Conservation (phyloP, 495 filamentous ascomycete genomes). For the Staphylotrichum longicolle region DNA sequence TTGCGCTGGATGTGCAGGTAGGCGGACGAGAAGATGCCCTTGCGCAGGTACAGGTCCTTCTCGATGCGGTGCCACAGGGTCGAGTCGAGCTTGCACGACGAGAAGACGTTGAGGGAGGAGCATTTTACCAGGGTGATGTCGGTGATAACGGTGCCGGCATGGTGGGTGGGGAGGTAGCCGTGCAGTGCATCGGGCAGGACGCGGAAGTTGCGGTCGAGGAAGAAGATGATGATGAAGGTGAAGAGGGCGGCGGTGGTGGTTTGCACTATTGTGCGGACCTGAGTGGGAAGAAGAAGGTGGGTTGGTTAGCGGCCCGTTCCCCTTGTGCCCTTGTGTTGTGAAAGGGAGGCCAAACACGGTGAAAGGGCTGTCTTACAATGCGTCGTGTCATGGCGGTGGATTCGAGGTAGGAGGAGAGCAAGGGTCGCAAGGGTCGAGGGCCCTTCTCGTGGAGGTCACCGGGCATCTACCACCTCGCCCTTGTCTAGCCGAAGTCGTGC, state of each 20-base stretch:
- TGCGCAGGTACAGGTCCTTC: slow-evolving; percentile 84
- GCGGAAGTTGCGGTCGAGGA: slow-evolving; percentile 77
- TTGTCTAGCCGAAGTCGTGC: slow-evolving; percentile 2
- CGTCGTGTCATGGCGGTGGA: slow-evolving; percentile 31
- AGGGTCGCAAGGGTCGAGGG: slow-evolving; percentile 9
- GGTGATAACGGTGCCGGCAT: slow-evolving; percentile 77
- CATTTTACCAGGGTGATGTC: slow-evolving; percentile 85
- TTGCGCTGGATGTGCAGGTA: slow-evolving; percentile 84
- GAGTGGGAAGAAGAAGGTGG: background rate
- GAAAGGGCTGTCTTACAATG: slow-evolving; percentile 21
- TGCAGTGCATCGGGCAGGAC: slow-evolving; percentile 81
- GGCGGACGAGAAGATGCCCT: slow-evolving; percentile 70
- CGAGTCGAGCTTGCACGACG: slow-evolving; percentile 74
- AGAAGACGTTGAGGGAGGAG: slow-evolving; percentile 69
- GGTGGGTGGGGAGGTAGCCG: slow-evolving; percentile 77
- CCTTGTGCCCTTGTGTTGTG: too few relatives aligned
- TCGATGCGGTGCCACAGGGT: slow-evolving; percentile 78
- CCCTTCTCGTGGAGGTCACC: slow-evolving; percentile 9
- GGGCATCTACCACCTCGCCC: slow-evolving; percentile 8
- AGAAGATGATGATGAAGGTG: slow-evolving; percentile 65
- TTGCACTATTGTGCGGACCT: slow-evolving; percentile 85
- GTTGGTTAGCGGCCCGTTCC: background rate
- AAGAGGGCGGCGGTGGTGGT: slow-evolving; percentile 64
- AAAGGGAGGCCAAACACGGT: too few relatives aligned
- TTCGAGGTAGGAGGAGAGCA: background rate